These are phyloP conservation scores for Penicillium angulare DNA, from an alignment of 495 filamentous ascomycete species.

Conservation along the genomic window DNA sequence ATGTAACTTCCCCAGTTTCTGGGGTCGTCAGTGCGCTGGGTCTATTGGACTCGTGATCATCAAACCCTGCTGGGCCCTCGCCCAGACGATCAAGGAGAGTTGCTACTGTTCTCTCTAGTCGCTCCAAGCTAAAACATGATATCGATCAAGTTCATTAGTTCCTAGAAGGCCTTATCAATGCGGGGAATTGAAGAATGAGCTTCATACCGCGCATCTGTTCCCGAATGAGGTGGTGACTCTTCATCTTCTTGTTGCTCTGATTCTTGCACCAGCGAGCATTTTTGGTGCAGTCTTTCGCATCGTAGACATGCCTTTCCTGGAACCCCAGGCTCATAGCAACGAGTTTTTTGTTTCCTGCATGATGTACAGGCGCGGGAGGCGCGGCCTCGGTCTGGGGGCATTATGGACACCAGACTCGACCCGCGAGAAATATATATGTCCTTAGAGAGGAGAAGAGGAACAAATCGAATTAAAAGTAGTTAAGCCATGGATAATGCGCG, in stretches of 20 bases:
- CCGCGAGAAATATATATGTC: background rate
- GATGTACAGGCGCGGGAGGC: constrained; percentile 44
- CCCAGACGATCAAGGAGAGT: constrained; percentile 34
- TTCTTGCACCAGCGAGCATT: constrained; percentile 30
- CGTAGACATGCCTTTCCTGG: constrained; percentile 34
- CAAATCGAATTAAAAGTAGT: background rate
- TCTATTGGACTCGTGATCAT: constrained; percentile 9
- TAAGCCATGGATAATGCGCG: no score
- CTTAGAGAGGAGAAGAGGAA: background rate
- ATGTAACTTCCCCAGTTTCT: constrained; percentile 7
- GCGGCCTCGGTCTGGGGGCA: constrained; percentile 45
- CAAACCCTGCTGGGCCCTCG: constrained; percentile 11
- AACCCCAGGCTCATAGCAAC: constrained; percentile 39
- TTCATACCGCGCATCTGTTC: constrained; percentile 22
- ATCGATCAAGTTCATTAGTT: background rate
- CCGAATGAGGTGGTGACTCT: background rate
- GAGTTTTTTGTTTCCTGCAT: constrained; percentile 45
- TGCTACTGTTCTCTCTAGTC: constrained; percentile 35
- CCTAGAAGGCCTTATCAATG: background rate
- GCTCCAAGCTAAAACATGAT: constrained; percentile 24
- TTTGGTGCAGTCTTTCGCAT: constrained; percentile 36
- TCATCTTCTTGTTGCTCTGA: constrained; percentile 1
- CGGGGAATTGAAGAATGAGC: background rate
- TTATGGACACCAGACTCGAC: constrained; percentile 10
- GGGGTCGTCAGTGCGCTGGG: constrained; percentile 13